A percentile compares a stretch with the other conserved stretches of the same genome.
Evolutionary conservation across 495 filamentous ascomycete species (phyloP).

Genomic region (Daldinia decipiens): DNA sequence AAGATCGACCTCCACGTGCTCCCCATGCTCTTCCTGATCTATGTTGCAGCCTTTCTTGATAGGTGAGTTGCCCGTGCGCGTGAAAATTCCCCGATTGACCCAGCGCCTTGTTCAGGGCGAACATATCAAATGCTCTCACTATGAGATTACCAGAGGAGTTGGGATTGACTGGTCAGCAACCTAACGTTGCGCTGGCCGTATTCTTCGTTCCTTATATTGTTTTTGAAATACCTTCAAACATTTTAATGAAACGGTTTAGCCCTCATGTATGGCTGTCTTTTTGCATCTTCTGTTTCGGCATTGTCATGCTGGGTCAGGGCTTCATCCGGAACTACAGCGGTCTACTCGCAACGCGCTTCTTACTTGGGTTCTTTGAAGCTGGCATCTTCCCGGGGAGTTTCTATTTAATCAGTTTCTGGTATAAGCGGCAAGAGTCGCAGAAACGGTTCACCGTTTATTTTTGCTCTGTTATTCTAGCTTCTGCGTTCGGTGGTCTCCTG

Average conservation of each 20-base stretch:
- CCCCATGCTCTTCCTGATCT: slow-evolving; percentile 81
- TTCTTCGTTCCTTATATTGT: slow-evolving; percentile 87
- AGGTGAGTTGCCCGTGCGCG: slow-evolving; percentile 39
- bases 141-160: slow-evolving; percentile 72
- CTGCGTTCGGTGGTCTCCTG: slow-evolving; percentile 79
- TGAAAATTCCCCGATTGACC: slow-evolving; percentile 49
- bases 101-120: slow-evolving; percentile 21
- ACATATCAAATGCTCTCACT: slow-evolving; percentile 68
- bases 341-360: slow-evolving; percentile 60
- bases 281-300: slow-evolving; percentile 63
- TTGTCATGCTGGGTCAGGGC: slow-evolving; percentile 61
- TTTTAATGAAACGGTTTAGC: slow-evolving; percentile 73
- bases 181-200: slow-evolving; percentile 73
- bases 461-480: slow-evolving; percentile 75
- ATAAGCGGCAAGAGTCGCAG: slow-evolving; percentile 53
- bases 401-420: slow-evolving; percentile 82
- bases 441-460: slow-evolving; percentile 76
- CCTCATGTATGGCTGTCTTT: slow-evolving; percentile 61
- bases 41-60: slow-evolving; percentile 80
- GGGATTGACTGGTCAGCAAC: slow-evolving; percentile 67
- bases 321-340: slow-evolving; percentile 60
- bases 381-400: slow-evolving; percentile 83
- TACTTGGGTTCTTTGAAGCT: slow-evolving; percentile 64
- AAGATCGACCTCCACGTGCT: slow-evolving; percentile 84
- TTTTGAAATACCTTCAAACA: slow-evolving; percentile 80